Evolutionary conservation across 2,329 filamentous ascomycete genomes (phyloP), one percentile per base, ranked within the genome.

Genomic region (Diaporthe citrichinensis): DNA sequence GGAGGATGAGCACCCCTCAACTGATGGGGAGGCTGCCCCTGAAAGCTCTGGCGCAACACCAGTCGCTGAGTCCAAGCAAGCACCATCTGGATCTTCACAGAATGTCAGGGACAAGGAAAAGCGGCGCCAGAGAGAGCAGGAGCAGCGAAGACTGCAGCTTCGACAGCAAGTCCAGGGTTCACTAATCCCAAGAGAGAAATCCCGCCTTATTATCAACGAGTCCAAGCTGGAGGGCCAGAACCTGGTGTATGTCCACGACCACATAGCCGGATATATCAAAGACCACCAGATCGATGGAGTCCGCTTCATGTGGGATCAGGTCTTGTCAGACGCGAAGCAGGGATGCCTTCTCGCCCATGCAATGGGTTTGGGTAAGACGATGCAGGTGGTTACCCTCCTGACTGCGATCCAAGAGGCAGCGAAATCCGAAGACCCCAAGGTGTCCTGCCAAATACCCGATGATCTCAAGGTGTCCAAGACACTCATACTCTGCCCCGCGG

Each of bases 351-450:
- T 98, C 28, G 94, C 95, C 8, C 95, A 98, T 82, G 95, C 94
- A 0, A 98, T 98, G 95, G 96, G 96, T 1, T 85, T 98, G 3
- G 95, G 95, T 23, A 98, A 98, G 85, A 97, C 95, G 0, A 95
- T 98, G 92, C 95, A 98, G 85, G 91, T 95, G 8, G 95, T 98
- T 76, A 94, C 95, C 0, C 86, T 98, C n/a, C 88, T 98, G 8
- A 89, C 94, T 23, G 92, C 94, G 0, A 90, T 98, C 76, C 88
- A 92, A 6, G 89, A 94, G 78, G 91, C 94, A 4, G 88, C 91
- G 5, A 81, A 82, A 28, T 96, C 94, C 0, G 41, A 82, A 0
- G 89, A 95, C 72, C 82, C 85, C 0, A 82, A 85, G 0, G 84
- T 96, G 8, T 84, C 84, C 4, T 85, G 86, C 0, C 95, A 97